Evolutionary conservation across 2,329 filamentous ascomycete species (phyloP).

Genomic region (Aspergillus fructus): DNA sequence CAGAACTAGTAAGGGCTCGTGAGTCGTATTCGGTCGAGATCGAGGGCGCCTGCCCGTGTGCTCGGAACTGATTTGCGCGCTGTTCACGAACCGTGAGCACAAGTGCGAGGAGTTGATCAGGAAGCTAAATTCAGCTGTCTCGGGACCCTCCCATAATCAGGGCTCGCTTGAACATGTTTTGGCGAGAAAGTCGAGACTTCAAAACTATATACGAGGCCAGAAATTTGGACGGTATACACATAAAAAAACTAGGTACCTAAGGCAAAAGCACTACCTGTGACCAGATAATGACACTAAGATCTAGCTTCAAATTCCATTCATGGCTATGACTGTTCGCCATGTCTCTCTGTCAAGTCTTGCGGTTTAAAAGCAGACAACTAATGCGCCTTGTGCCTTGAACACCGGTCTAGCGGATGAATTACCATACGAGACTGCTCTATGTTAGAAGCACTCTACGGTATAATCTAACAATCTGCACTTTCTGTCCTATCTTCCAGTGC

Average conservation of each 20-base stretch:
- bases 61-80: background rate
- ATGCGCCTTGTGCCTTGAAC: too few species aligned
- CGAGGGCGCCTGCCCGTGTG: background rate
- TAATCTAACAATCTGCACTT: too few species aligned
- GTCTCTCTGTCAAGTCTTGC: background rate
- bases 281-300: background rate
- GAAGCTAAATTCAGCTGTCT: background rate
- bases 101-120: background rate
- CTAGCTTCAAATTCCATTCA: background rate
- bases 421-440: too few species aligned
- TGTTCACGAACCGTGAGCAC: background rate
- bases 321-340: background rate
- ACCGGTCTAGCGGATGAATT: too few species aligned
- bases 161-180: background rate
- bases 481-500: too few species aligned
- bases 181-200: background rate
- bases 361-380: background rate
- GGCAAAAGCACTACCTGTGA: background rate
- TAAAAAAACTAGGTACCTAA: background rate
- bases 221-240: background rate
- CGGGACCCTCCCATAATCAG: background rate
- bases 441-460: too few species aligned
- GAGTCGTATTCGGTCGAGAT: slow-evolving; percentile 1
- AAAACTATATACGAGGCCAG: background rate
- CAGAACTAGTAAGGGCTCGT: slow-evolving; percentile 17